These are phyloP conservation scores for Dictyostelium capitatum DNA, from an alignment of 78 protist genomes.

Conservation along the genomic window DNA sequence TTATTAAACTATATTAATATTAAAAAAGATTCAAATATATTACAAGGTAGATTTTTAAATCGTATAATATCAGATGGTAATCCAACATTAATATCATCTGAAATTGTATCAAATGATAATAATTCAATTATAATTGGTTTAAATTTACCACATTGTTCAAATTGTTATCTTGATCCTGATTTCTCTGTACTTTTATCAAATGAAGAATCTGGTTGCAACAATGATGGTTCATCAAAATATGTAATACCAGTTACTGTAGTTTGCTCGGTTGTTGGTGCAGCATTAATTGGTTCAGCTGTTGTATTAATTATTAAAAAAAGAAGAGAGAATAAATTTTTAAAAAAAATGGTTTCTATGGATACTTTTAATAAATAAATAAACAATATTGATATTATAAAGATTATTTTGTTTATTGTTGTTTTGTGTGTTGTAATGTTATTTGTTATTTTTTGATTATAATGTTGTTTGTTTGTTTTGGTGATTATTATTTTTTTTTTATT, in stretches of 20 bases:
- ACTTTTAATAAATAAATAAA: too few relatives aligned
- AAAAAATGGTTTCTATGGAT: too few relatives aligned
- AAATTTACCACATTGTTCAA: constrained; percentile 15
- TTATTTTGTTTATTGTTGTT: too few relatives aligned
- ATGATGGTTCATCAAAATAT: not conserved
- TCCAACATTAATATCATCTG: not conserved
- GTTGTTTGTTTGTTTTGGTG: too few relatives aligned
- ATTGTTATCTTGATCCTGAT: constrained; percentile 37
- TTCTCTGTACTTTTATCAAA: not conserved
- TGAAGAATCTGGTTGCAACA: not conserved
- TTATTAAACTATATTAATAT: constrained; percentile 13
- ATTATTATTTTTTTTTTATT: too few relatives aligned
- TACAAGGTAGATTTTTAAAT: constrained; percentile 35
- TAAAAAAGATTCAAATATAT: constrained; percentile 38
- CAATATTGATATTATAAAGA: too few relatives aligned
- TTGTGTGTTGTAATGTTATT: too few relatives aligned
- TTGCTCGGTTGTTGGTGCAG: not conserved
- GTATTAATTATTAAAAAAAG: too few relatives aligned
- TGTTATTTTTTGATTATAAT: too few relatives aligned
- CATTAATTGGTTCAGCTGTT: not conserved
- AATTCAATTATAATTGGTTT: constrained; percentile 17
- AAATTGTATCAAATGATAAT: not conserved
- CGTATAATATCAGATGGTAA: constrained; percentile 23
- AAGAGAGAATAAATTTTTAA: too few relatives aligned
- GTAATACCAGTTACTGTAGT: constrained; percentile 14